Percentiles rank a stretch among this genome's conserved stretches.
Conservation (phyloP, 805 yeast species). For the Spathaspora passalidarum region DNA sequence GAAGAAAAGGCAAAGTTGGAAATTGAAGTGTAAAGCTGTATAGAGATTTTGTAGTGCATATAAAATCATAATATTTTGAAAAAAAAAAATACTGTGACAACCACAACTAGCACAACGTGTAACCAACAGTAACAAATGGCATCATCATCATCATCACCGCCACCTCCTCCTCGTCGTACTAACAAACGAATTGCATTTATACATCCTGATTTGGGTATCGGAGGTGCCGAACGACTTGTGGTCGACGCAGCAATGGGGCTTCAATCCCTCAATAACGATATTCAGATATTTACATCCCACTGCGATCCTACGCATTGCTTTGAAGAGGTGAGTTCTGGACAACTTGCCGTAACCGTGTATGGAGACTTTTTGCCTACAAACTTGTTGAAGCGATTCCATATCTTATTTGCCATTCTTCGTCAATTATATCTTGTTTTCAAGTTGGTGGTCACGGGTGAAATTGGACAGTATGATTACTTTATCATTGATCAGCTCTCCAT, state of each 20-base stretch:
- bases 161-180: neutral
- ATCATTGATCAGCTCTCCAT: slow-evolving; percentile 87
- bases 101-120: neutral
- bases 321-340: slow-evolving; percentile 72
- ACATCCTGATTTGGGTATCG: slow-evolving; percentile 96
- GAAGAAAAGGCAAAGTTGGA: slow-evolving; percentile 21
- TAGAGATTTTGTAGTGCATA: neutral
- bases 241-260: slow-evolving; percentile 93
- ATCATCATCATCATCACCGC: neutral
- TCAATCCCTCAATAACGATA: slow-evolving; percentile 60
- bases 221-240: slow-evolving; percentile 95
- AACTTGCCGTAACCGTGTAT: slow-evolving; percentile 60
- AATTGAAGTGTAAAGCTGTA: neutral
- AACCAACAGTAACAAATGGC: neutral
- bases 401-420: slow-evolving; percentile 78
- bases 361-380: slow-evolving; percentile 85
- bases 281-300: slow-evolving; percentile 81
- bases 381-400: slow-evolving; percentile 64
- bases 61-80: neutral
- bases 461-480: slow-evolving; percentile 60
- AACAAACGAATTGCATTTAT: slow-evolving; percentile 67
- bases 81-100: neutral
- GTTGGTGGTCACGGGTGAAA: slow-evolving; percentile 47
- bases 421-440: slow-evolving; percentile 63
- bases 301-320: slow-evolving; percentile 86